These are phyloP conservation scores for Pichia kudriavzevii DNA, from an alignment of 1,139 yeast genomes.

Conservation along the genomic window DNA sequence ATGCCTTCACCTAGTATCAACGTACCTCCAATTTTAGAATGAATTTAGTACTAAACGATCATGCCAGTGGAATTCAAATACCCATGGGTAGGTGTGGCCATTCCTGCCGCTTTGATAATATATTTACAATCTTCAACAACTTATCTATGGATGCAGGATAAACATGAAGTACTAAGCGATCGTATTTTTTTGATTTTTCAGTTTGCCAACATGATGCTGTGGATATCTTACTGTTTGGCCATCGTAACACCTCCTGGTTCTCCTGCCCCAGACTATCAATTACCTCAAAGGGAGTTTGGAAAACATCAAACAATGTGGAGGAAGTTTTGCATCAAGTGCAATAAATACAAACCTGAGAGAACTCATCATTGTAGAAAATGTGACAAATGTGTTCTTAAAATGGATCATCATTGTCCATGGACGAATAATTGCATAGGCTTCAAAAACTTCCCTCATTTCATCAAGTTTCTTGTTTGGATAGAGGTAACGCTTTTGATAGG, in stretches of 20 bases:
- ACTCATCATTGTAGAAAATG: slow-evolving; percentile 73
- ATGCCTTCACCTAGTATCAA: no score
- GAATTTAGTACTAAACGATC: neutral
- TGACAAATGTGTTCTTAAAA: slow-evolving; percentile 54
- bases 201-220: slow-evolving; percentile 45
- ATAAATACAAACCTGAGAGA: slow-evolving; percentile 62
- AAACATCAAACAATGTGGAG: slow-evolving; percentile 34
- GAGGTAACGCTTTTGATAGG: slow-evolving; percentile 47
- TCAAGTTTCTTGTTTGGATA: slow-evolving; percentile 71
- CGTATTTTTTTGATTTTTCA: slow-evolving; percentile 44
- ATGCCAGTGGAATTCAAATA: slow-evolving; percentile 39
- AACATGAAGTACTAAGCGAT: slow-evolving; percentile 14
- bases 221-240: slow-evolving; percentile 66
- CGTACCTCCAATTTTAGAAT: neutral
- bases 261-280: slow-evolving; percentile 38
- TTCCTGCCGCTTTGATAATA: slow-evolving; percentile 59
- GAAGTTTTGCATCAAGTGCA: slow-evolving; percentile 61
- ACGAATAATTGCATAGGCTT: slow-evolving; percentile 80
- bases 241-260: slow-evolving; percentile 51
- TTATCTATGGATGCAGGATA: slow-evolving; percentile 44
- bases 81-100: slow-evolving; percentile 54
- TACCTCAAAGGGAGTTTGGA: slow-evolving; percentile 25
- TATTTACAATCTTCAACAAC: slow-evolving; percentile 61
- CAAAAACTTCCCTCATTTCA: slow-evolving; percentile 71
- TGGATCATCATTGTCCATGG: slow-evolving; percentile 91